Conservation (phyloP, 2,329 filamentous ascomycete species). For the Grosmannia serpens region DNA sequence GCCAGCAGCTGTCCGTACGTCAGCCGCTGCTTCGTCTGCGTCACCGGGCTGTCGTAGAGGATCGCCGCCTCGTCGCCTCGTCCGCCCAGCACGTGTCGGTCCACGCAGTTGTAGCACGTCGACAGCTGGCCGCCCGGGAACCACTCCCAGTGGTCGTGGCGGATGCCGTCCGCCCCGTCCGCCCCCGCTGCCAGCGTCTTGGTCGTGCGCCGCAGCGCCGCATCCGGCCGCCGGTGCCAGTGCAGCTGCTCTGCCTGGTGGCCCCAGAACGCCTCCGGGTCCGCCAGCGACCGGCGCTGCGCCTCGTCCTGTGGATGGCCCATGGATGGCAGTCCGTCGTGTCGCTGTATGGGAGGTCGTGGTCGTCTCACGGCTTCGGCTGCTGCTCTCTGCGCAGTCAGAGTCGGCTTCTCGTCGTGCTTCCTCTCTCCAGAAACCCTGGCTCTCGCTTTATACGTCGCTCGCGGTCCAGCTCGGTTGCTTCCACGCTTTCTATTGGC, state of each 20-base stretch:
- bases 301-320: slow-evolving; percentile 38
- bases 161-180: slow-evolving; percentile 29
- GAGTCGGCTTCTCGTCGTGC: no score
- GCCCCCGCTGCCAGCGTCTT: slow-evolving; percentile 40
- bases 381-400: no score
- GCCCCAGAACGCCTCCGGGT: slow-evolving; percentile 65
- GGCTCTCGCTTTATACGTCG: background rate
- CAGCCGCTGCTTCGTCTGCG: slow-evolving; percentile 55
- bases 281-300: slow-evolving; percentile 46
- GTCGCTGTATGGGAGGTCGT: background rate
- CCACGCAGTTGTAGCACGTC: slow-evolving; percentile 84
- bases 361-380: no score
- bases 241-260: slow-evolving; percentile 61
- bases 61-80: slow-evolving; percentile 64
- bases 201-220: slow-evolving; percentile 44
- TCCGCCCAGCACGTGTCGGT: slow-evolving; percentile 76
- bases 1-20: slow-evolving; percentile 66
- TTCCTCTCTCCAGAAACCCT: no score
- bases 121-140: slow-evolving; percentile 82
- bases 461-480: background rate
- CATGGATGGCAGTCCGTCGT: slow-evolving; percentile 12
- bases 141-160: slow-evolving; percentile 76
- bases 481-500: background rate
- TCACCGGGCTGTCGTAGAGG: slow-evolving; percentile 81
- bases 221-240: slow-evolving; percentile 68